phyloP scores from a whole-genome alignment of 164 flowering plant species.

The Liquidambar formosana region DNA sequence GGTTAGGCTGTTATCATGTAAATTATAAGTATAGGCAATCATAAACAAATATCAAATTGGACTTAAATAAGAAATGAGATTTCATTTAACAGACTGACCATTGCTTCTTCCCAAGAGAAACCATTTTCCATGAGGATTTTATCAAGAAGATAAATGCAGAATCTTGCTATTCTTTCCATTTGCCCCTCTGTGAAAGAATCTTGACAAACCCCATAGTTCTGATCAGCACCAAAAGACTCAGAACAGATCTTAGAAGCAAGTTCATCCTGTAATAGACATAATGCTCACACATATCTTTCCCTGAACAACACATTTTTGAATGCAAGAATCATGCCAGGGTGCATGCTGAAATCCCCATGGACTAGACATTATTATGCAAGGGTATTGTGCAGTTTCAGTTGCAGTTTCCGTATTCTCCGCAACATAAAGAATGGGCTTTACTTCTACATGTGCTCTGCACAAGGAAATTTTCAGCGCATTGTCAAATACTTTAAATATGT shows the following conservation, averaged over 20 bases:
- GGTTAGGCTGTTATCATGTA: too few species aligned
- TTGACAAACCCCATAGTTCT: constrained; percentile 12
- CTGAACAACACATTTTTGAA: constrained; percentile 56
- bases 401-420: constrained; percentile 34
- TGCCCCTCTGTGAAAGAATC: constrained; percentile 28
- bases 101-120: constrained; percentile 70
- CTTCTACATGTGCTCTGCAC: constrained; percentile 85
- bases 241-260: constrained; percentile 48
- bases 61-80: neutral
- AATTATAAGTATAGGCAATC: neutral
- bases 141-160: constrained; percentile 75
- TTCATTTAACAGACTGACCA: constrained; percentile 43
- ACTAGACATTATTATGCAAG: constrained; percentile 9
- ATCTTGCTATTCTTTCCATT: constrained; percentile 54
- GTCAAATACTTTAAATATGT: neutral
- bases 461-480: neutral
- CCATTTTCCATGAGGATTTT: constrained; percentile 42
- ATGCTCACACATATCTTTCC: constrained; percentile 56
- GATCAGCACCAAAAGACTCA: constrained; percentile 20
- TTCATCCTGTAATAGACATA: constrained; percentile 48
- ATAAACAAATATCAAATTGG: neutral
- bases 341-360: constrained; percentile 63
- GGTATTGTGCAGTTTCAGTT: constrained; percentile 25
- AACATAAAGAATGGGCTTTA: constrained; percentile 75
- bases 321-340: constrained; percentile 65